phyloP scores from a whole-genome alignment of 768 basidiomycete genomes.

The Lactarius quietus region DNA sequence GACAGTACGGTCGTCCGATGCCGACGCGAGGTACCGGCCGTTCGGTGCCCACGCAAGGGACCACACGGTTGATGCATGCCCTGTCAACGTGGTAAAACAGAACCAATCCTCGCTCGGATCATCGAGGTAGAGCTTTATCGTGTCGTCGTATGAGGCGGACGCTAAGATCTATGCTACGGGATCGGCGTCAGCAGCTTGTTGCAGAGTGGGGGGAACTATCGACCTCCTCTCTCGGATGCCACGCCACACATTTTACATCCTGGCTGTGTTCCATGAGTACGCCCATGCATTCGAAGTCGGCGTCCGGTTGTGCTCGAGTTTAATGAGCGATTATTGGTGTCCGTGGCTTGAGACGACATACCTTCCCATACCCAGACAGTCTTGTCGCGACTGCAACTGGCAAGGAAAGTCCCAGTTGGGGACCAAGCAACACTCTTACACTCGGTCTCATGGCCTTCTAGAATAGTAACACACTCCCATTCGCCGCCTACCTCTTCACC shows the following conservation, averaged over 20 bases:
- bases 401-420: conserved; percentile 57
- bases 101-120: conserved; percentile 96
- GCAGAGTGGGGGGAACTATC: conserved; percentile 6
- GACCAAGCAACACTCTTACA: conserved; percentile 61
- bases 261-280: conserved; percentile 97
- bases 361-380: conserved; percentile 99
- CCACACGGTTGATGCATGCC: conserved; percentile 92
- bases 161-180: conserved; percentile 73
- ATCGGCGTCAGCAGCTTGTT: conserved; percentile 21
- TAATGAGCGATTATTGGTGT: conserved; percentile 4
- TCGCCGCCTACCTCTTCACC: conserved; percentile 39
- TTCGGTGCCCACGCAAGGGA: conserved; percentile 73
- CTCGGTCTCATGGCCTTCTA: conserved; percentile 96
- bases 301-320: conserved; percentile 76
- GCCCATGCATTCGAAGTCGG: conserved; percentile 91
- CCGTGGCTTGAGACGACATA: conserved; percentile 32
- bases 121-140: conserved; percentile 88
- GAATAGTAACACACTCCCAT: conserved; percentile 83
- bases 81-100: conserved; percentile 74
- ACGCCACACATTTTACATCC: conserved; percentile 92
- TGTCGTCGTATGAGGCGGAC: conserved; percentile 96
- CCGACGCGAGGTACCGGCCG: conserved; percentile 79
- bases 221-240: conserved; percentile 93
- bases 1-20: conserved; percentile 81
- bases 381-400: conserved; percentile 94